phyloP scores from a whole-genome alignment of 2,329 filamentous ascomycete species.

The Xylariaceae sp. region DNA sequence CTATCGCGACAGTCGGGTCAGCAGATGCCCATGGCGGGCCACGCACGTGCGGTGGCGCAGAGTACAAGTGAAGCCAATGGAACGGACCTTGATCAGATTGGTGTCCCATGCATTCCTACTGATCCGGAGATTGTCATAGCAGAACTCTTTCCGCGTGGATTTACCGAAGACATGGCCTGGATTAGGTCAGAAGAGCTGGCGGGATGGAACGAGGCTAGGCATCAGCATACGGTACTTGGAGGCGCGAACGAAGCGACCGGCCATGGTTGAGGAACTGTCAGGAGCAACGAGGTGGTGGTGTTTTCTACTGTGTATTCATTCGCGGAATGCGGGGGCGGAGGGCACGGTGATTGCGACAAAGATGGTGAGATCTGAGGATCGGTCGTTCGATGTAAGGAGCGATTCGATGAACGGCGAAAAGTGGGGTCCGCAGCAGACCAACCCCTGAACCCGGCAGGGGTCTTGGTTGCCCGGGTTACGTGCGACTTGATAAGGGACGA shows the following conservation, averaged over 20 bases:
- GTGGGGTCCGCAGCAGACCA: constrained; percentile 13
- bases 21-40: constrained; percentile 11
- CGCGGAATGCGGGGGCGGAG: background rate
- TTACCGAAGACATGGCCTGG: constrained; percentile 97
- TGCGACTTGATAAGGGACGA: background rate
- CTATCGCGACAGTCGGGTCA: constrained; percentile 43
- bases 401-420: constrained; percentile 12
- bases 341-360: constrained; percentile 6
- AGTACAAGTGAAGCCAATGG: background rate
- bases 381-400: constrained; percentile 8
- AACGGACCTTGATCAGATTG: constrained; percentile 83
- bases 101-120: constrained; percentile 99
- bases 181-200: constrained; percentile 28
- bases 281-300: constrained; percentile 8
- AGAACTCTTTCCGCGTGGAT: constrained; percentile 91
- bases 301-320: background rate
- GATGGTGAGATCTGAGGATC: constrained; percentile 8
- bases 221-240: constrained; percentile 60
- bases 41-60: background rate
- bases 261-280: constrained; percentile 40
- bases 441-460: constrained; percentile 14
- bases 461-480: constrained; percentile 12
- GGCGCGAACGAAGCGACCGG: constrained; percentile 62
- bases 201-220: constrained; percentile 20
- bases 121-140: constrained; percentile 96